Base-by-base conservation (phyloP, 129 eudicot genomes). In the Heracleum sosnowskyi region DNA sequence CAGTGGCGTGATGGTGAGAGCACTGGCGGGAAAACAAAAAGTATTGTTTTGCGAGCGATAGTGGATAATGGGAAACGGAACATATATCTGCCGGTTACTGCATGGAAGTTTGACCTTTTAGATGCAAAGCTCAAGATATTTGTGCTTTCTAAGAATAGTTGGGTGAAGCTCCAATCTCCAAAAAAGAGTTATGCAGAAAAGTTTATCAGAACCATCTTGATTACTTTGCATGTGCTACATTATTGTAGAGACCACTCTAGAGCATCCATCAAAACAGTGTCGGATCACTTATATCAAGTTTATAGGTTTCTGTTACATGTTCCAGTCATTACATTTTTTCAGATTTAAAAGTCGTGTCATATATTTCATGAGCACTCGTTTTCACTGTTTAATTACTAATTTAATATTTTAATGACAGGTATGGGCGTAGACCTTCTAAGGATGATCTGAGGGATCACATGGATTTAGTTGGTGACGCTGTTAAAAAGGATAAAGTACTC, bases 161-260 rank as follows among this genome's bases (percentile, higher is more conserved):
- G 99, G 99, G 86, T 91, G 69, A 87, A 87, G 84, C 92, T 95
- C 69, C 84, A 88, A 78, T 90, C 89, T 46, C 96, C 99, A 16
- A 88, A 93, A 78, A 91, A 90, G 77, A 81, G 89, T 81, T 92
- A 36, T 81, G 81, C 79, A 76, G 80, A 66, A 66, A 15, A 53
- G 10, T 62, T 57, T 51, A 84, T 90, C 69, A 88, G 97, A 77
- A 74, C 96, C 44, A 80, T 87, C 78, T 80, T 85, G 76, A 88
- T 95, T 62, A 88, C 97, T 18, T 75, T 95, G 82, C 88, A 86
- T 46, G 77, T 79, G 31, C 81, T 95, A 37, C 86, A 88, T 75
- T 84, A 84, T 53, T 44, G 79, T 53, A 92, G 82, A 81, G 78
- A 74, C 77, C 81, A 88, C 81, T 92, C 91, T 15, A 91, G 87